phyloP scores from a whole-genome alignment of 306 rosid species.

The Begonia masoniana region DNA sequence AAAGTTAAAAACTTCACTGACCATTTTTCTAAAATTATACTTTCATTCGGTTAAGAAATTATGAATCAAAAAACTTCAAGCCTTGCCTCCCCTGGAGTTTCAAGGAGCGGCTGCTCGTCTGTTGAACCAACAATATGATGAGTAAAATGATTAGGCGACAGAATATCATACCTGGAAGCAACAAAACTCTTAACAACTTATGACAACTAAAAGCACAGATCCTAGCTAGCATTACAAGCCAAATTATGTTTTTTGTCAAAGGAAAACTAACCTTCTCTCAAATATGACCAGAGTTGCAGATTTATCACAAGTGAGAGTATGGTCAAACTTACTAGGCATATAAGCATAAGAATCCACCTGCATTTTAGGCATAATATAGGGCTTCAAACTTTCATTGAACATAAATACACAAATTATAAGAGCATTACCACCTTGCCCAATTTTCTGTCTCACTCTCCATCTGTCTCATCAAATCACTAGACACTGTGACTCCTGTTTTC shows the following conservation, averaged over 20 bases:
- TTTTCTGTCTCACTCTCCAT: no score
- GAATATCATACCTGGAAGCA: conserved; percentile 29
- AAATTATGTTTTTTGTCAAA: background rate
- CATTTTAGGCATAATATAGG: conserved; percentile 11
- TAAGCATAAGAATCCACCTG: conserved; percentile 88
- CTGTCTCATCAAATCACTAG: no score
- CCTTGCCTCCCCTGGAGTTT: conserved; percentile 88
- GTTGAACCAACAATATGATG: conserved; percentile 55
- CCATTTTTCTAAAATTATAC: no score
- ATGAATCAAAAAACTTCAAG: background rate
- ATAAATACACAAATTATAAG: no score
- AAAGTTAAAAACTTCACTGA: no score
- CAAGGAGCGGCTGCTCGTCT: conserved; percentile 72
- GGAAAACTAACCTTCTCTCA: conserved; percentile 63
- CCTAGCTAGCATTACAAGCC: no score
- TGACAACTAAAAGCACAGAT: no score
- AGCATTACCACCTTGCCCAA: no score
- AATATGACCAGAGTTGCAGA: conserved; percentile 58
- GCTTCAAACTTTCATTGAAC: no score
- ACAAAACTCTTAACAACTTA: no score
- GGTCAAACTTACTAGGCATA: conserved; percentile 64
- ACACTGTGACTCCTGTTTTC: no score
- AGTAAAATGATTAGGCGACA: conserved; percentile 29
- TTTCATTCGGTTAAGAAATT: no score
- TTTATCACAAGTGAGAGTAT: conserved; percentile 44